Base-by-base conservation (phyloP, 225 moss, liverwort and hornwort species). In the Neckera pumila region DNA sequence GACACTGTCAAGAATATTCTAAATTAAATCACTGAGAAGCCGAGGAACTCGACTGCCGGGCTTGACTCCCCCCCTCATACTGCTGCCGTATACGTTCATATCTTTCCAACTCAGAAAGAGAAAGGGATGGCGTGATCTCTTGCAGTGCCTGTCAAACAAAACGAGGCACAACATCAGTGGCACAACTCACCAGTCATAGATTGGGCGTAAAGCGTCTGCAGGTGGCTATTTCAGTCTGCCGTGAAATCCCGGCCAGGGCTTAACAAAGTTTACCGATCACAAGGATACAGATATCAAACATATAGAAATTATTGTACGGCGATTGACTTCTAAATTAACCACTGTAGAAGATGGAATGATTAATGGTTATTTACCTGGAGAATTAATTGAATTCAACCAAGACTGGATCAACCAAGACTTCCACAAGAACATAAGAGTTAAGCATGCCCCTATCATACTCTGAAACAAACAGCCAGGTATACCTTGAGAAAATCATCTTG, bases 401-500 rank as follows among this genome's bases (percentile, higher is more conserved):
- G 43, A 43, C 38, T 53, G 23, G 6, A 31, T 34, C 42, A 66
- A 83, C 16, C n/a, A n/a, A n/a, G n/a, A n/a, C n/a, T n/a, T n/a
- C n/a, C 65, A 49, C 62, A 69, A 62, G 43, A 38, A 12, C 25
- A 28, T 2, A 5, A 79, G 75, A 79, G 75, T 28, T 31, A 42
- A 54, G 34, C 80, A 84, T n/a, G 56, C 57, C 64, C 62, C 36
- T 85, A 40, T 60, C 63, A 21, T 36, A 64, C 26, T 80, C 51
- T 73, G 9, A 80, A 56, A 61, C 22, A 17, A 56, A 61, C 10
- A 18, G 64, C 57, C 21, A 76, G 59, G 36, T 33, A 40, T 91
- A 98, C 98, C 98, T 97, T 96, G 6, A 95, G 58, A 79, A 99
- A 99, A 84, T 99, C 97, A 78, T 96, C 96, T 87, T 96, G 96